Evolutionary conservation across 805 yeast genomes (phyloP).

Genomic region (Brettanomyces nanus): DNA sequence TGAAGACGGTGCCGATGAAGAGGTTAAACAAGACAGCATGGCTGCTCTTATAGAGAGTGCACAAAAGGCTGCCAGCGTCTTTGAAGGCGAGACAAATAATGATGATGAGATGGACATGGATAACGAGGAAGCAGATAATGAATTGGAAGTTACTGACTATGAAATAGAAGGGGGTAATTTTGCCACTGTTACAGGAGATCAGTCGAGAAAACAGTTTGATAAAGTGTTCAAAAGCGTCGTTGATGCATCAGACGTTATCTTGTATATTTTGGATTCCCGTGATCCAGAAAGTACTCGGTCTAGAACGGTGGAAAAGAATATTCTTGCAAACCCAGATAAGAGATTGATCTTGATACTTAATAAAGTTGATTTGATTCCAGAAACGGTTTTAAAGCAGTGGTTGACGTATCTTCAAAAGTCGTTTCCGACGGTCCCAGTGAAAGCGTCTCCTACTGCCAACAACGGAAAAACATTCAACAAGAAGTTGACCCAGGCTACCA

Average conservation of each 20-base stretch:
- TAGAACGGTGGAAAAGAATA: conserved; percentile 82
- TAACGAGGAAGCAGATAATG: conserved; percentile 42
- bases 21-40: conserved; percentile 35
- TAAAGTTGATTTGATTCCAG: conserved; percentile 90
- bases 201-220: conserved; percentile 85
- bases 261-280: conserved; percentile 94
- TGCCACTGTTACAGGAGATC: conserved; percentile 42
- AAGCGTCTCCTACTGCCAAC: conserved; percentile 68
- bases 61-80: conserved; percentile 75
- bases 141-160: conserved; percentile 36
- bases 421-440: conserved; percentile 89
- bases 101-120: conserved; percentile 36
- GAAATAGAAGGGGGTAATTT: conserved; percentile 19
- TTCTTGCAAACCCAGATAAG: conserved; percentile 70
- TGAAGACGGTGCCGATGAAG: conserved; percentile 34
- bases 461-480: conserved; percentile 64
- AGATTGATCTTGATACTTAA: conserved; percentile 80
- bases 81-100: conserved; percentile 52
- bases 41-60: conserved; percentile 88
- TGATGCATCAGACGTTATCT: conserved; percentile 82
- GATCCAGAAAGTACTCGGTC: conserved; percentile 96
- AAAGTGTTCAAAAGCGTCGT: conserved; percentile 90
- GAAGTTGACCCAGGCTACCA: conserved; percentile 58
- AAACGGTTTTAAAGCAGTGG: conserved; percentile 79
- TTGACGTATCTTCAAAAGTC: conserved; percentile 63